Percentiles rank a stretch among this genome's conserved stretches.
Conservation (phyloP, 495 filamentous ascomycete genomes). For the Lasiosphaeris hirsuta region DNA sequence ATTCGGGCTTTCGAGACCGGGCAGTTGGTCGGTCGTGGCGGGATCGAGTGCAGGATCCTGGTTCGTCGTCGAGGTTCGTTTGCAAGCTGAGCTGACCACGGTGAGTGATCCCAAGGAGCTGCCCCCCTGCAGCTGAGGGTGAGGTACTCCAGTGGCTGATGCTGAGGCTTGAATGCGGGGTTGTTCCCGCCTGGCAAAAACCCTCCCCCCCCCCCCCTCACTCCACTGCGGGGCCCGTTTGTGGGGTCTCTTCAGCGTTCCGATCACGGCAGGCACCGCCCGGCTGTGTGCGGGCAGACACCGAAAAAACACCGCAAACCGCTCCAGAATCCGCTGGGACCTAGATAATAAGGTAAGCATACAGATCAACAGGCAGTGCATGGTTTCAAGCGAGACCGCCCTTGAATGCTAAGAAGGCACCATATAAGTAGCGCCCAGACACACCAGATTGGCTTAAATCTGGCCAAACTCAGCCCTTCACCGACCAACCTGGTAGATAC, state of each 20-base stretch:
- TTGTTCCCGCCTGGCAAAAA: background rate
- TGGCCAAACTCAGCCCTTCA: background rate
- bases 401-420: too few species aligned
- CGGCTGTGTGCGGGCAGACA: constrained; percentile 1
- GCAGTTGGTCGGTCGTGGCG: background rate
- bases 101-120: constrained; percentile 5
- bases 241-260: background rate
- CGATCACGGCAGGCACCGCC: constrained; percentile 16
- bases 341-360: too few species aligned
- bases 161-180: constrained; percentile 14
- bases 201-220: constrained; percentile 1
- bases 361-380: background rate
- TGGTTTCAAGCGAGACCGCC: background rate
- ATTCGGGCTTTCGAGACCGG: background rate
- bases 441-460: background rate
- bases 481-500: too few species aligned
- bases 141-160: background rate
- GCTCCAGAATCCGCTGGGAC: background rate
- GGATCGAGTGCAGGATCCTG: background rate
- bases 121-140: too few species aligned
- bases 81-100: constrained; percentile 5
- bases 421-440: background rate
- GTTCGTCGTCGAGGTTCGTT: constrained; percentile 1
- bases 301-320: constrained; percentile 17
- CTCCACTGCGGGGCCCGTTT: background rate